These are phyloP conservation scores for Pharus latifolius DNA, from an alignment of 176 grass and related monocot species.

Conservation along the genomic window DNA sequence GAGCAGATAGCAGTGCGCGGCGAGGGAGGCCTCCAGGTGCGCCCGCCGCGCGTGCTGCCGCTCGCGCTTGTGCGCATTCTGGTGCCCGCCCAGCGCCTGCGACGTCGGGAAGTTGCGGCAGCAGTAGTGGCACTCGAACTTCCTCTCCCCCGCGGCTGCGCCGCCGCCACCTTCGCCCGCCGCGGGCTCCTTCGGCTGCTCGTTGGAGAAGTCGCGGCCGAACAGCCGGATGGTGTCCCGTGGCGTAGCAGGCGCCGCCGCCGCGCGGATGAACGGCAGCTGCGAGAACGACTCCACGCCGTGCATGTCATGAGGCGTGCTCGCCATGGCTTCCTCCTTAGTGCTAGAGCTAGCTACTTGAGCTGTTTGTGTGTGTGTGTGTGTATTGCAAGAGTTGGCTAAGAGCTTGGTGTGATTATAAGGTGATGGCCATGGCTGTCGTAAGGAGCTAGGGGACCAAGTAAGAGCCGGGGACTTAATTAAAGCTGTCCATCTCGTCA, in stretches of 20 bases:
- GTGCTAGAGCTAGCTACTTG: too few species aligned
- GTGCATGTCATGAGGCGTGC: slow-evolving; percentile 15
- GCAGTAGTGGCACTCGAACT: slow-evolving; percentile 98
- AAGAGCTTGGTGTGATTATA: slow-evolving; percentile 23
- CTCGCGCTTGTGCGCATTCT: slow-evolving; percentile 99
- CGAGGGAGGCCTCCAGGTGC: slow-evolving; percentile 64
- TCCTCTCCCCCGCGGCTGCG: slow-evolving; percentile 20
- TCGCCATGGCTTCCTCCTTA: too few species aligned
- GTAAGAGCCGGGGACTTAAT: slow-evolving; percentile 3
- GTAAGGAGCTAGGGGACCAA: neutral
- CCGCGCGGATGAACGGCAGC: slow-evolving; percentile 25
- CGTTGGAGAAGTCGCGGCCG: slow-evolving; percentile 64
- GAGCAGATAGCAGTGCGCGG: slow-evolving; percentile 40
- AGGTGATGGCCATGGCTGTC: neutral
- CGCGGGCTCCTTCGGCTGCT: neutral
- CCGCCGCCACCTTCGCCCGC: neutral
- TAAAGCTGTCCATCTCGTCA: slow-evolving; percentile 2
- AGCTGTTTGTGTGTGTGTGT: neutral
- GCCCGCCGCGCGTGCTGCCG: slow-evolving; percentile 82
- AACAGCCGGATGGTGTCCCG: slow-evolving; percentile 61
- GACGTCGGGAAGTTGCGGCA: slow-evolving; percentile 95
- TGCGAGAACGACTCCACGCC: slow-evolving; percentile 52
- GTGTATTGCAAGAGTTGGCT: neutral
- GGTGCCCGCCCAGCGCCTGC: slow-evolving; percentile 91
- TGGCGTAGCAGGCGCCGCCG: neutral